Conservation (phyloP, 139 green algal species). For the Chlorella ohadii region DNA sequence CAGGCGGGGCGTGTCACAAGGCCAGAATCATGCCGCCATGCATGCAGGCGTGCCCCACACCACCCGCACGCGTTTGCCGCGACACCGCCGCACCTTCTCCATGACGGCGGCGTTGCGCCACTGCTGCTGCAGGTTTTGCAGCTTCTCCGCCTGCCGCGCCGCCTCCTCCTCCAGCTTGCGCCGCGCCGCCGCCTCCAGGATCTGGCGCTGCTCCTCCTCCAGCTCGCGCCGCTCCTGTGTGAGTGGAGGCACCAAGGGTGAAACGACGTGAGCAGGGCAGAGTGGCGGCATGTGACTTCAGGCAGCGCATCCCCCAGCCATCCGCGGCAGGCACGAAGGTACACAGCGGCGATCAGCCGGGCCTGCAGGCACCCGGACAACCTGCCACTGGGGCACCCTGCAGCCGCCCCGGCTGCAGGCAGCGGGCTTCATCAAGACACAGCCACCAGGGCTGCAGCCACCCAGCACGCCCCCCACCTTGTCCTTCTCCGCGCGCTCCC, state of each 20-base stretch:
- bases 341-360: too few species aligned
- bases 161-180: constrained; percentile 36
- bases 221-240: constrained; percentile 13
- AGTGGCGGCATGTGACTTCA: too few species aligned
- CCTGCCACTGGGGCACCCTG: too few species aligned
- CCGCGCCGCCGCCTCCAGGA: constrained; percentile 34
- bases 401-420: too few species aligned
- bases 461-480: background rate
- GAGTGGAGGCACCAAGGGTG: too few species aligned
- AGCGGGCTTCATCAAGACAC: too few species aligned
- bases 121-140: constrained; percentile 46
- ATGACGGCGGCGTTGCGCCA: constrained; percentile 41
- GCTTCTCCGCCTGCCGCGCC: constrained; percentile 16
- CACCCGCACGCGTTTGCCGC: background rate
- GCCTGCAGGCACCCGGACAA: too few species aligned
- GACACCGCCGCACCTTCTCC: constrained; percentile 27
- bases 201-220: constrained; percentile 12
- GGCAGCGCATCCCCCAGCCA: too few species aligned
- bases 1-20: too few species aligned
- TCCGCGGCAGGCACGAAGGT: too few species aligned
- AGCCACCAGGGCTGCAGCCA: too few species aligned
- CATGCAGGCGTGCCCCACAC: background rate
- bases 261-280: background rate
- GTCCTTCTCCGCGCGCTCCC: constrained; percentile 4
- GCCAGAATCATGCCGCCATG: too few species aligned